Evolutionary conservation across 305 asterid species (phyloP), one percentile per base, ranked within the genome.

Genomic region (Fraxinus dipetala): DNA sequence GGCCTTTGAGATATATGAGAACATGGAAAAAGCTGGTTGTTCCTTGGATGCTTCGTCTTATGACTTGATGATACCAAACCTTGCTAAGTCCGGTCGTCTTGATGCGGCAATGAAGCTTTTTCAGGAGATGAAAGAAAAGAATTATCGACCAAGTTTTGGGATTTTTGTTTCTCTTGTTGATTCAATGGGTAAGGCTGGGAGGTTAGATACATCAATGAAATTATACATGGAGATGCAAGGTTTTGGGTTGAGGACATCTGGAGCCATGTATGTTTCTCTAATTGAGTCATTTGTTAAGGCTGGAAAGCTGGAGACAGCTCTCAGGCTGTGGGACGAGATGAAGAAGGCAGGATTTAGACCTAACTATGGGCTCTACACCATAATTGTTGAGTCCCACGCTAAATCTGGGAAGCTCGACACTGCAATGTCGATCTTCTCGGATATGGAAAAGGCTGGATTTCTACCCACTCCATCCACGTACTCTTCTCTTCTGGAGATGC

Each of bases 391-490:
- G 88, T 91, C 97, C 75, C 98, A 94, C 83, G 98, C 98, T 31
- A 96, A 93, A 89, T 94, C 99, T 9, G 98, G 99, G 75, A 96
- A 96, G 88, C 97, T 96, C 43, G 99, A 93, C 82, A 87, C 87
- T 80, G 99, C 99, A 18, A 93, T 91, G 97, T 90, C 96, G 34
- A 89, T 92, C 72, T 96, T 96, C 87, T 83, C 96, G 2, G 99
- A 94, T 80, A 96, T 96, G 99, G 98, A 94, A 82, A 92, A 84
- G 77, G 98, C 95, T 36, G 99, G 99, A 72, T 96, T 93, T 87
- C 87, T 96, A 80, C 98, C 99, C 31, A 94, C 98, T 32, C 98
- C 99, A 14, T 92, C 98, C 34, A 96, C 99, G n/a, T 96, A 93
- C 84, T 92, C 97, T 48, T 94, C 97, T 78, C 97, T 96, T 81